phyloP scores from a whole-genome alignment of 176 grass and related monocot species.

The Cenchrus fungigraminus region DNA sequence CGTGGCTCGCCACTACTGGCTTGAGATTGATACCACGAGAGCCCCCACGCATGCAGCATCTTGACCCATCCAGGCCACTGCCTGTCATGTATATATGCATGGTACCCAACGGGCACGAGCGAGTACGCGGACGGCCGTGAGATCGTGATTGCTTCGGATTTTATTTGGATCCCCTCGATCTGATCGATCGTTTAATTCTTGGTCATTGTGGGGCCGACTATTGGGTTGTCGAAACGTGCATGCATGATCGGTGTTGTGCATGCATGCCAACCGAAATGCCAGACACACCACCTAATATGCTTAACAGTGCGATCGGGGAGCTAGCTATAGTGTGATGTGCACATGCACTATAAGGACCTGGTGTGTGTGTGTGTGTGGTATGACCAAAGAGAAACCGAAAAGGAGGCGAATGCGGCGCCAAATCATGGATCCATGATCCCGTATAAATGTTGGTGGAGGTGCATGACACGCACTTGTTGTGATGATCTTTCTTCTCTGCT shows the following conservation, averaged over 20 bases:
- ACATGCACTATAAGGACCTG: background rate
- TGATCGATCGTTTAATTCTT: background rate
- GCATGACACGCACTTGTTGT: background rate
- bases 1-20: too few relatives aligned
- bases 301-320: constrained; percentile 11
- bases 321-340: constrained; percentile 3
- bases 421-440: background rate
- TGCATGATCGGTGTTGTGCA: constrained; percentile 2
- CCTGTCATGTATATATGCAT: too few relatives aligned
- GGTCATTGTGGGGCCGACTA: background rate
- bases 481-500: background rate
- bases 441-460: background rate
- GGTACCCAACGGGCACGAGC: too few relatives aligned
- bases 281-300: background rate
- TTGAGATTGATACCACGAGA: too few relatives aligned
- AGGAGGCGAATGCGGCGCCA: constrained; percentile 2
- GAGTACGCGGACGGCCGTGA: too few relatives aligned
- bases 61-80: too few relatives aligned
- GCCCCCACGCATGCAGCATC: too few relatives aligned
- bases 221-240: constrained; percentile 29
- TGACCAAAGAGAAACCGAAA: background rate
- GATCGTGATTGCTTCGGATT: too few relatives aligned
- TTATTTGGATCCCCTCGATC: background rate
- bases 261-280: background rate
- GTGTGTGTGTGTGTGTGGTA: background rate